phyloP scores from a whole-genome alignment of 2,329 filamentous ascomycete species.

The Pseudodiploospora longispora region DNA sequence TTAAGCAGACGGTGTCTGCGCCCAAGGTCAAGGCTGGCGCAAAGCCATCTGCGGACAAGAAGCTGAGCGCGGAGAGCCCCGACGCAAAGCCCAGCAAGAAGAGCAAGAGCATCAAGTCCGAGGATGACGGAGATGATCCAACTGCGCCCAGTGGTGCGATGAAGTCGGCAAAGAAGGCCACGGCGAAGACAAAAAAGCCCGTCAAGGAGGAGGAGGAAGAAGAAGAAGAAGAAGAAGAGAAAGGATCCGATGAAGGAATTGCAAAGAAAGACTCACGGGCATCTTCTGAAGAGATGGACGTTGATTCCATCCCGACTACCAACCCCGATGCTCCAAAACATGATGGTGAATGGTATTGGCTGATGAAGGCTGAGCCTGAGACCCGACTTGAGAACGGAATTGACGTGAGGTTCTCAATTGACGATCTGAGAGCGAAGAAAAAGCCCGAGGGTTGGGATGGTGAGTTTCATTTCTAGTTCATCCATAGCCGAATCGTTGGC shows the following conservation, averaged over 20 bases:
- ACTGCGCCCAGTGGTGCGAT: not conserved
- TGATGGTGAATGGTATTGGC: conserved; percentile 54
- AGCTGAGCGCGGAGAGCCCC: no score
- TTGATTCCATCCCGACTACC: conserved; percentile 25
- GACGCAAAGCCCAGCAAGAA: not conserved
- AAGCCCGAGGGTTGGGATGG: conserved; percentile 89
- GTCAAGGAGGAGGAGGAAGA: not conserved
- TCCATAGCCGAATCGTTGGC: not conserved
- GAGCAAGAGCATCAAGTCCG: not conserved
- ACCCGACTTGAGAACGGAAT: conserved; percentile 76
- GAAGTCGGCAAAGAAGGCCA: not conserved
- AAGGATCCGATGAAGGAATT: not conserved
- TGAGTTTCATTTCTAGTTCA: conserved; percentile 31
- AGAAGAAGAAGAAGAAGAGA: not conserved
- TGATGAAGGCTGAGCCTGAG: conserved; percentile 85
- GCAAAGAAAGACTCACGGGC: conserved; percentile 2
- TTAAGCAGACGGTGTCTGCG: not conserved
- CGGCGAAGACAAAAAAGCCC: not conserved
- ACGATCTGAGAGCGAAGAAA: conserved; percentile 66
- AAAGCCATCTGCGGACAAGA: not conserved
- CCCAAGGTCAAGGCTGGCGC: not conserved
- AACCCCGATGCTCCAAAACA: conserved; percentile 32
- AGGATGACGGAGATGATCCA: not conserved
- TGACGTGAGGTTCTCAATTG: conserved; percentile 90
- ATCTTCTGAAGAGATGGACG: conserved; percentile 21